Percentiles rank a stretch among this genome's conserved stretches.
Evolutionary conservation across 2,329 filamentous ascomycete genomes (phyloP).

Genomic region (Colletotrichum camelliae): DNA sequence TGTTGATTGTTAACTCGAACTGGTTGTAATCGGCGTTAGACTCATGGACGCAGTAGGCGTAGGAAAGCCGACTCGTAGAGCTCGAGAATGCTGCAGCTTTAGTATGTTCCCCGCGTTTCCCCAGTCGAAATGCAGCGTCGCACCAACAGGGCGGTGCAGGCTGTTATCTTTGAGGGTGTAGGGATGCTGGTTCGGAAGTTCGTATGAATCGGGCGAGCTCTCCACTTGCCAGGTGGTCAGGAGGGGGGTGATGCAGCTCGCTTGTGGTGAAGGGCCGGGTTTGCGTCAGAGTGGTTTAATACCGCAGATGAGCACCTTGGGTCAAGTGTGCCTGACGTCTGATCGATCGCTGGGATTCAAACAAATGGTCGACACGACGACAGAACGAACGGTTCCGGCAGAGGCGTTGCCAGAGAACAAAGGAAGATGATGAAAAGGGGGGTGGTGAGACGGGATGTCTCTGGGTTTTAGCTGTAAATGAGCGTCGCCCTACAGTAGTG

Average conservation of each 20-base stretch:
- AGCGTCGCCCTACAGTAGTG: conserved; percentile 7
- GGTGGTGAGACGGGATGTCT: conserved; percentile 1
- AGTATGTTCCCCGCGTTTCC: conserved; percentile 2
- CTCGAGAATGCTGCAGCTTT: background rate
- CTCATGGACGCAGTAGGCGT: background rate
- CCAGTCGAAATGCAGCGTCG: background rate
- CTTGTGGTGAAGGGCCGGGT: background rate
- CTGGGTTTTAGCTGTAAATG: background rate
- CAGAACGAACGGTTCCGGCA: conserved; percentile 4
- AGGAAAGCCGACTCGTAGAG: background rate
- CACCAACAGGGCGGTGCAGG: background rate
- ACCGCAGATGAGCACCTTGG: background rate
- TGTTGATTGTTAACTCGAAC: conserved; percentile 29
- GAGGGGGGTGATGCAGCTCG: conserved; percentile 1
- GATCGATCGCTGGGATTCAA: background rate
- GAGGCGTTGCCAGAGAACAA: conserved; percentile 15
- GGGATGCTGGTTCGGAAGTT: background rate
- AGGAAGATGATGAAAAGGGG: background rate
- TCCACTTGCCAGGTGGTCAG: conserved; percentile 1
- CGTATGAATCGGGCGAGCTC: conserved; percentile 2
- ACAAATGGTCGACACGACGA: conserved; percentile 11
- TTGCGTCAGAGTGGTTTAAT: background rate
- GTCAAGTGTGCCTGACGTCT: background rate
- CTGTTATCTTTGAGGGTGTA: background rate
- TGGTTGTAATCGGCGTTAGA: background rate